phyloP scores from a whole-genome alignment of 2,329 filamentous ascomycete genomes.

The Tolypocladium album region DNA sequence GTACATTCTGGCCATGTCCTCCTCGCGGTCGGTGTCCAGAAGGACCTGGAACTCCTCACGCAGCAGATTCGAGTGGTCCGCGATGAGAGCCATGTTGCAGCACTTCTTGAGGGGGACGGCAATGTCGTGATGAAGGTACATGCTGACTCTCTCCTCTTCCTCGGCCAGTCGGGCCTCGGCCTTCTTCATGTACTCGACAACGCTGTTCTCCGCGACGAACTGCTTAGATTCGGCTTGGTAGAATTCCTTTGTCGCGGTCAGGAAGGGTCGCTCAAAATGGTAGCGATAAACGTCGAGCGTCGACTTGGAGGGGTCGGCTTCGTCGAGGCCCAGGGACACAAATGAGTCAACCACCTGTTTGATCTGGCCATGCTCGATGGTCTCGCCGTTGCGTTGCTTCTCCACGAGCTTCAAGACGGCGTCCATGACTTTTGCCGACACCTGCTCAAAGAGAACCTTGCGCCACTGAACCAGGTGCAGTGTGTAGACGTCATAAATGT shows the following conservation, averaged over 20 bases:
- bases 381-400: constrained; percentile 95
- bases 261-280: constrained; percentile 88
- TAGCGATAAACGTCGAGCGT: constrained; percentile 90
- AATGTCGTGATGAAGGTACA: constrained; percentile 89
- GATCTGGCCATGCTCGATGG: constrained; percentile 93
- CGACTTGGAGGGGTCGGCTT: constrained; percentile 84
- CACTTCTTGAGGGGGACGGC: constrained; percentile 71
- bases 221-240: constrained; percentile 88
- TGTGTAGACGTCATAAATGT: constrained; percentile 96
- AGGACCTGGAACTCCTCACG: constrained; percentile 93
- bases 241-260: constrained; percentile 72
- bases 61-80: constrained; percentile 74
- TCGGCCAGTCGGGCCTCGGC: constrained; percentile 81
- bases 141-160: constrained; percentile 84
- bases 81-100: constrained; percentile 83
- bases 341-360: constrained; percentile 96
- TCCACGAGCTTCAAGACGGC: constrained; percentile 91
- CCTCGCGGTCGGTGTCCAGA: constrained; percentile 86
- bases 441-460: constrained; percentile 74
- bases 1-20: constrained; percentile 96
- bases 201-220: constrained; percentile 92
- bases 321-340: constrained; percentile 87
- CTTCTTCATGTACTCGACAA: constrained; percentile 99
- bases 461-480: constrained; percentile 94
- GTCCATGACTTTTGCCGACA: constrained; percentile 84